Evolutionary conservation across 139 green algal species (phyloP), one percentile per base, ranked within the genome.

Genomic region (Pedinophyceae sp.): DNA sequence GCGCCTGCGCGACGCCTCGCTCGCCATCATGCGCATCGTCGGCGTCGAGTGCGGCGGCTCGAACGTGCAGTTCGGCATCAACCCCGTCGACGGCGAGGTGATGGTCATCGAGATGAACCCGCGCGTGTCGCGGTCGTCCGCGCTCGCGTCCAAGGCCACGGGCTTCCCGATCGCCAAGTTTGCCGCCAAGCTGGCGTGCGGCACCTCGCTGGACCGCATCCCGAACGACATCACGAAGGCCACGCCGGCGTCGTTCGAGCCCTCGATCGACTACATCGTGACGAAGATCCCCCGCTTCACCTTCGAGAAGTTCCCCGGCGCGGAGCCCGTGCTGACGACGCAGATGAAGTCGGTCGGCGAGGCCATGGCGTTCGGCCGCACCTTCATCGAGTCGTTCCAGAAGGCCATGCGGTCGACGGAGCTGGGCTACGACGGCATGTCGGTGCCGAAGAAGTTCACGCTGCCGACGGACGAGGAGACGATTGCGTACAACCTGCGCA

Each of bases 61-160:
- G 59, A 97, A 98, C 67, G 91, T 98, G 59, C 89, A 95, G 72
- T 93, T 96, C 77, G 75, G 79, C 23, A 79, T 98, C 70, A 95
- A 98, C 71, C 90, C 90, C 23, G 72, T 62, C 10, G 69, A 90
- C 66, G 86, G 82, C 54, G 76, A 95, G 66, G 74, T 96, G 64
- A 86, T 94, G 66, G 93, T 97, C 74, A 99, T 99, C 54, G 91
- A 99, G 77, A 99, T 99, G 91, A 99, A 99, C 75, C 91, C 91
- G 0, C 85, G 91, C 52, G 91, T 99, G 34, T 83, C 64, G 40
- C 81, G 88, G 57, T 97, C 91, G n/a, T 95, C 85, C 1, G 91
- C 91, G 0, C 77, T 99, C 46, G 91, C 91, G 19, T 97, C 89
- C 64, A 99, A 99, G 76, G 87, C 77, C 40, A 78, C 70, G 0